Conservation (phyloP, 768 basidiomycete genomes). For the Chalciporus pseudorubinellus region DNA sequence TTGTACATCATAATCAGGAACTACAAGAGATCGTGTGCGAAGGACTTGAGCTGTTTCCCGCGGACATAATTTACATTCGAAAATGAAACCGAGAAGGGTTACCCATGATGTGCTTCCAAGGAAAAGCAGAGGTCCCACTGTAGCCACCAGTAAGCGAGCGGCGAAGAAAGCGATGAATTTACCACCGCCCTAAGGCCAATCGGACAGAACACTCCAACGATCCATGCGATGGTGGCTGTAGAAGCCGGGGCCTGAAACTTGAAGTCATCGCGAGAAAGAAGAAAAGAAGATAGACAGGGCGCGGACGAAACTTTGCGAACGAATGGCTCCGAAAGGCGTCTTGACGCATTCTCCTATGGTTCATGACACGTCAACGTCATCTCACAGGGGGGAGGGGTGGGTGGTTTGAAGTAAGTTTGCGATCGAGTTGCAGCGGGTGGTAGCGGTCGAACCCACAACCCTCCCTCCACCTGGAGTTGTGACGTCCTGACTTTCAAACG, state of each 20-base stretch:
- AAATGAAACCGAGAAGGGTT: not conserved
- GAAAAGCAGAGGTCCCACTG: not conserved
- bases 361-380: not conserved
- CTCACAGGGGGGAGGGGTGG: not conserved
- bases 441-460: not conserved
- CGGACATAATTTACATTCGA: not conserved
- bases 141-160: not conserved
- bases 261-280: not conserved
- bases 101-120: not conserved
- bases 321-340: not conserved
- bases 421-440: not conserved
- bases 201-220: not conserved
- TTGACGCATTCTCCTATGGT: too few species aligned
- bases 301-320: not conserved
- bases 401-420: not conserved
- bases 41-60: not conserved
- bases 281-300: not conserved
- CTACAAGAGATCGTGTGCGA: not conserved
- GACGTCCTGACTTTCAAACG: constrained; percentile 8
- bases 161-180: not conserved
- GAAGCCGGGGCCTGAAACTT: not conserved
- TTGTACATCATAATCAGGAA: not conserved
- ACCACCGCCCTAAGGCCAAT: not conserved
- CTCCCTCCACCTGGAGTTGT: not conserved
- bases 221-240: not conserved